Evolutionary conservation across 148 eudicot genomes (phyloP).

Genomic region (Dysphania ambrosioides): DNA sequence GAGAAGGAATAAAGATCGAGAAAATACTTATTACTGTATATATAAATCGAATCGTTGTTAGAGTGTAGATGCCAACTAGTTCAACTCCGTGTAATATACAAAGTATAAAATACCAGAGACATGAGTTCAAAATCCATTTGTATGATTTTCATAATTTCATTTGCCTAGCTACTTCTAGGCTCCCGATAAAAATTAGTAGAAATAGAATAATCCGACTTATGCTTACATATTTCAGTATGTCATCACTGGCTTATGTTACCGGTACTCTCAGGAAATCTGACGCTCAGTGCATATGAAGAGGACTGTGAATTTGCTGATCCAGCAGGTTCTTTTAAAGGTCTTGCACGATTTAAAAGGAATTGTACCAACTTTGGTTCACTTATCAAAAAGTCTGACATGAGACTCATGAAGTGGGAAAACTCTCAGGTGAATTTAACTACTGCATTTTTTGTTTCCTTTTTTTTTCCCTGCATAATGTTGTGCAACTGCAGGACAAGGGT

Average conservation of each 20-base stretch:
- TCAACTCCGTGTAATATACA: neutral
- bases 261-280: constrained; percentile 54
- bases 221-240: neutral
- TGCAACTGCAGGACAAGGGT: constrained; percentile 67
- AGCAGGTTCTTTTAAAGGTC: constrained; percentile 91
- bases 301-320: constrained; percentile 98
- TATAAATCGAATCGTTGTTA: no score
- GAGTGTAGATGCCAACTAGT: neutral
- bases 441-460: neutral
- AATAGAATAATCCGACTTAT: neutral
- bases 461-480: neutral
- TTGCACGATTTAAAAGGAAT: constrained; percentile 78
- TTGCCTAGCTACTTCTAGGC: neutral
- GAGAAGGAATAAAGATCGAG: neutral
- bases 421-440: constrained; percentile 46
- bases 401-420: constrained; percentile 93
- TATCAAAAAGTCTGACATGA: constrained; percentile 71
- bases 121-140: neutral
- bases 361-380: constrained; percentile 91
- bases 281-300: constrained; percentile 79
- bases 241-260: neutral
- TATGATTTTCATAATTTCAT: neutral
- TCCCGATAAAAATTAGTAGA: neutral
- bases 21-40: no score
- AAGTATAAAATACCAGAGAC: neutral